A percentile compares a stretch with the other conserved stretches of the same genome.
Evolutionary conservation across 805 yeast genomes (phyloP).

Genomic region (Cyberlindnera maclurae): DNA sequence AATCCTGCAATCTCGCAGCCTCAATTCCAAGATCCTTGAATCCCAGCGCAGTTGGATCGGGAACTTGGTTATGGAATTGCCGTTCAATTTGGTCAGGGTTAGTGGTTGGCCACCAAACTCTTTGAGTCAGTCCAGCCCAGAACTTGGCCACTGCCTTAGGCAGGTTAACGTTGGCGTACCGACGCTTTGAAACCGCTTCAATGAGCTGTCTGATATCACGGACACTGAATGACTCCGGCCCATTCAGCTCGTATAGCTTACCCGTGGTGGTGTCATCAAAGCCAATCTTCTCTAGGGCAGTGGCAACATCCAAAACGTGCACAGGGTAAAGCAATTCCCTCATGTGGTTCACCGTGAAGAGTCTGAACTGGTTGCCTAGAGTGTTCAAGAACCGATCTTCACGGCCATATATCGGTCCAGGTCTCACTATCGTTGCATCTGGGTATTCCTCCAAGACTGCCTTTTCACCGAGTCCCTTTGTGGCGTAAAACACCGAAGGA

Average conservation of each 20-base stretch:
- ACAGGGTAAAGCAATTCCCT: constrained; percentile 61
- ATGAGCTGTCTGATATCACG: constrained; percentile 65
- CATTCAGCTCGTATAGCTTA: constrained; percentile 65
- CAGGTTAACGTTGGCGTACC: constrained; percentile 31
- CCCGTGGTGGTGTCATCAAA: constrained; percentile 78
- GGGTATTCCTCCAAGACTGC: constrained; percentile 62
- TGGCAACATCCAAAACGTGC: constrained; percentile 73
- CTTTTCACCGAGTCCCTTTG: constrained; percentile 75
- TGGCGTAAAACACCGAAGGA: constrained; percentile 62
- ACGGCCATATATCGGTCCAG: constrained; percentile 72
- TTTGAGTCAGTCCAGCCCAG: constrained; percentile 30
- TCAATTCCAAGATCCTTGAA: constrained; percentile 68
- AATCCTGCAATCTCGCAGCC: constrained; percentile 45
- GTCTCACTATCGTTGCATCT: constrained; percentile 78
- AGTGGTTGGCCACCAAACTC: constrained; percentile 38
- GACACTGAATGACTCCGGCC: constrained; percentile 58
- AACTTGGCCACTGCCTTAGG: constrained; percentile 31
- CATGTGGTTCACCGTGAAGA: constrained; percentile 61
- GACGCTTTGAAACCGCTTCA: constrained; percentile 47
- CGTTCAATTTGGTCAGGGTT: constrained; percentile 74
- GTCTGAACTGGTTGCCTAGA: constrained; percentile 46
- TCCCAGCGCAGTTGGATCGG: constrained; percentile 53
- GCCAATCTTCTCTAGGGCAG: constrained; percentile 71
- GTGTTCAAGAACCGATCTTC: constrained; percentile 64
- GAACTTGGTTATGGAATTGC: constrained; percentile 56